Conservation (phyloP, 192 early-diverging fungal genomes). For the Geranomyces variabilis region DNA sequence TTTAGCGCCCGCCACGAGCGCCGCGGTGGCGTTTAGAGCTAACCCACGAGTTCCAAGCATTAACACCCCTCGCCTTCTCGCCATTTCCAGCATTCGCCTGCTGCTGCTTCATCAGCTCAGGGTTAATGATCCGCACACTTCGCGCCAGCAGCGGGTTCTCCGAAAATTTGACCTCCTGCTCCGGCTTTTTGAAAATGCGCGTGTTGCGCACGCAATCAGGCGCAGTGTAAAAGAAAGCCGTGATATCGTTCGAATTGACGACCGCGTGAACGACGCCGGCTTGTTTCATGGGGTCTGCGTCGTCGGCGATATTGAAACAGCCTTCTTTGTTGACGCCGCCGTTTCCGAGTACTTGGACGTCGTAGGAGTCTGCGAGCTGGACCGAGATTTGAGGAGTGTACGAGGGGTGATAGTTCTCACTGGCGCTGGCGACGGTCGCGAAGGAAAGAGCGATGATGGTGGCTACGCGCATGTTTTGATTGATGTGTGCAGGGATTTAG, state of each 20-base stretch:
- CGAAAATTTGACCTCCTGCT: neutral
- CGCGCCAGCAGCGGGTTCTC: slow-evolving; percentile 1
- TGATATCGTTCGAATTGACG: neutral
- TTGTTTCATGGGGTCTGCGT: neutral
- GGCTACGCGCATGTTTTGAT: neutral
- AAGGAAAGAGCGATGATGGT: neutral
- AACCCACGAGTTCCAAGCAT: neutral
- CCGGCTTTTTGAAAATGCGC: slow-evolving; percentile 4
- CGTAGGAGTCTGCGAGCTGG: neutral
- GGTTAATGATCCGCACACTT: neutral
- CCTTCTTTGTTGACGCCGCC: slow-evolving; percentile 17
- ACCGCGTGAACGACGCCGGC: slow-evolving; percentile 8
- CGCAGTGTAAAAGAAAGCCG: slow-evolving; percentile 19
- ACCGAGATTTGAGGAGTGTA: neutral
- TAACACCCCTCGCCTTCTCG: neutral
- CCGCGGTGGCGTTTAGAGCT: neutral
- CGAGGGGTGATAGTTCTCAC: neutral
- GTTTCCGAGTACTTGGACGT: slow-evolving; percentile 7
- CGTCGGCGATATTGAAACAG: slow-evolving; percentile 16
- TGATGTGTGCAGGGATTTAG: no score
- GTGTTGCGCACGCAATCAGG: slow-evolving; percentile 12
- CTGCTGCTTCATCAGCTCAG: neutral
- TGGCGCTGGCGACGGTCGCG: neutral
- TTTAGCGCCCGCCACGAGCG: neutral
- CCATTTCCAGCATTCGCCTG: neutral